A percentile compares a stretch with the other conserved stretches of the same genome.
phyloP scores from a whole-genome alignment of 2,329 filamentous ascomycete species.

The Fusarium coffeatum region DNA sequence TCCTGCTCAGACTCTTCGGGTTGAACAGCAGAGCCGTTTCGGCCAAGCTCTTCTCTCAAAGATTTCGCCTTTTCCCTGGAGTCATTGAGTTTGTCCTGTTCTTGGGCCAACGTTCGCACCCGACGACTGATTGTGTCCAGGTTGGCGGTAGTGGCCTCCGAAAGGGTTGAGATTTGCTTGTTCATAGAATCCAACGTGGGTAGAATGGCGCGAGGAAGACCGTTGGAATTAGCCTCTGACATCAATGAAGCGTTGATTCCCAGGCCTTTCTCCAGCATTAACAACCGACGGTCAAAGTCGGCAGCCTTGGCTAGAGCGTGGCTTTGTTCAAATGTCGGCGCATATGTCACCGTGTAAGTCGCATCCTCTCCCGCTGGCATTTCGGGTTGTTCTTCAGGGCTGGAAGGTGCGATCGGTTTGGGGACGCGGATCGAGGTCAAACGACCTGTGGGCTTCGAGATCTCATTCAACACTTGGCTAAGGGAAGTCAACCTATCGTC shows the following conservation, averaged over 20 bases:
- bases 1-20: conserved; percentile 74
- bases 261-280: conserved; percentile 81
- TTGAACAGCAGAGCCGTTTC: conserved; percentile 57
- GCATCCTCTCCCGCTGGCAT: conserved; percentile 49
- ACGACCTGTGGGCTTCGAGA: conserved; percentile 56
- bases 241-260: conserved; percentile 79
- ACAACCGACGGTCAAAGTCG: conserved; percentile 86
- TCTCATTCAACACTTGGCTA: conserved; percentile 76
- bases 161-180: conserved; percentile 80
- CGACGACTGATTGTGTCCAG: conserved; percentile 78
- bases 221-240: conserved; percentile 69
- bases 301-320: conserved; percentile 83
- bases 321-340: conserved; percentile 72
- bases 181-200: conserved; percentile 85
- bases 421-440: conserved; percentile 21
- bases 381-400: conserved; percentile 35
- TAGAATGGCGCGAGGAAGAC: conserved; percentile 75
- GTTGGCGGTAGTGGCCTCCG: conserved; percentile 76
- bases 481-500: conserved; percentile 68
- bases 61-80: conserved; percentile 70
- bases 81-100: conserved; percentile 78
- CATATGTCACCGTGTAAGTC: conserved; percentile 74
- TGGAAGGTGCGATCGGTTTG: conserved; percentile 16
- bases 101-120: conserved; percentile 75
- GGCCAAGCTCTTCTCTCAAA: conserved; percentile 68